Conservation (phyloP, 2,329 filamentous ascomycete species). For the Xylaria hypoxylon region DNA sequence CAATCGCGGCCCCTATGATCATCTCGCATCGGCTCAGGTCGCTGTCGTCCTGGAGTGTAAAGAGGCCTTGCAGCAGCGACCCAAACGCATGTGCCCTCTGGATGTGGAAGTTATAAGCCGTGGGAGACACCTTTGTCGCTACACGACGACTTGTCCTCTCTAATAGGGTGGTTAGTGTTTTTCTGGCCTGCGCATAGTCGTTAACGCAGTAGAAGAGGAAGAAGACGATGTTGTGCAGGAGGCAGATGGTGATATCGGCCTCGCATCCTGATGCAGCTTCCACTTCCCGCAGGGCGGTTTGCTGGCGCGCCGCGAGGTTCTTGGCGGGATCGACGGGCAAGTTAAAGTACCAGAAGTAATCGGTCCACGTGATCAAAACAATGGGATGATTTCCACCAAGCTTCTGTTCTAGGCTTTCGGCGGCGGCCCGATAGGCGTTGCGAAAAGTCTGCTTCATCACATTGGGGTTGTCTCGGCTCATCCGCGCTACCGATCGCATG, state of each 20-base stretch:
- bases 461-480: constrained; percentile 17
- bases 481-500: constrained; percentile 3
- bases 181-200: constrained; percentile 10
- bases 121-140: constrained; percentile 1
- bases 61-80: constrained; percentile 22
- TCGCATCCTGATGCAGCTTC: constrained; percentile 16
- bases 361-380: constrained; percentile 22
- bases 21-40: not conserved
- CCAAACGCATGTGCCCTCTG: constrained; percentile 20
- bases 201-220: constrained; percentile 27
- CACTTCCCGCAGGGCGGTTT: constrained; percentile 4
- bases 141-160: not conserved
- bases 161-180: not conserved
- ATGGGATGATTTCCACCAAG: constrained; percentile 23
- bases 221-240: constrained; percentile 19
- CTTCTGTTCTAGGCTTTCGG: constrained; percentile 22
- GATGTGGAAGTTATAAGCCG: constrained; percentile 1
- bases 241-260: constrained; percentile 16
- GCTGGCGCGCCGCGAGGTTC: constrained; percentile 12
- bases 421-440: constrained; percentile 13
- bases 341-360: constrained; percentile 32
- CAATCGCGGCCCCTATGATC: not conserved
- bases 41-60: constrained; percentile 14
- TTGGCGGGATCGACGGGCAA: constrained; percentile 10
- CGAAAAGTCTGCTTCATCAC: constrained; percentile 23